A percentile compares a stretch with the other conserved stretches of the same genome.
phyloP scores from a whole-genome alignment of 2,329 filamentous ascomycete species.

The Ascocoryne sarcoides region DNA sequence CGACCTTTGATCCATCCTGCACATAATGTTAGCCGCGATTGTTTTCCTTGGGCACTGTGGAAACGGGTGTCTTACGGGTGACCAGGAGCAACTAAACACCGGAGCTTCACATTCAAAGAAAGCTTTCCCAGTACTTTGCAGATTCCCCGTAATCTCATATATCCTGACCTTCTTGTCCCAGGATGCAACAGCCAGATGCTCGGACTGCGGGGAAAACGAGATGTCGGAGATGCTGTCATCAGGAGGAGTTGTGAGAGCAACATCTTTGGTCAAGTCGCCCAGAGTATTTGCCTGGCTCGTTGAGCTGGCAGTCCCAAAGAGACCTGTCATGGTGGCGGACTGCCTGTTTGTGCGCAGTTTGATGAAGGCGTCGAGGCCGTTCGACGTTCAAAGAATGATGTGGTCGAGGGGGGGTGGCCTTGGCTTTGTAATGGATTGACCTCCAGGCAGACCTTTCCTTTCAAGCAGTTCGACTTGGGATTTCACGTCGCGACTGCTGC shows the following conservation, averaged over 20 bases:
- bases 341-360: neutral
- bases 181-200: constrained; percentile 81
- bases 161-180: constrained; percentile 99
- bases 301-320: constrained; percentile 45
- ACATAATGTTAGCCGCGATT: constrained; percentile 6
- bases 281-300: constrained; percentile 57
- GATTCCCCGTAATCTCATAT: constrained; percentile 76
- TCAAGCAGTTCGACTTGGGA: constrained; percentile 1
- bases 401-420: too few relatives aligned
- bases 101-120: constrained; percentile 79
- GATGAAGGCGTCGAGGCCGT: neutral
- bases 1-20: constrained; percentile 84
- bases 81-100: constrained; percentile 79
- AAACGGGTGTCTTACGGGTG: constrained; percentile 69
- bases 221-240: constrained; percentile 87
- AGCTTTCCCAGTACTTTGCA: constrained; percentile 76
- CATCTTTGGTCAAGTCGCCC: constrained; percentile 85
- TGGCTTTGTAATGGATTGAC: too few relatives aligned
- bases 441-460: neutral
- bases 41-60: too few relatives aligned
- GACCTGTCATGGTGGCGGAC: constrained; percentile 48
- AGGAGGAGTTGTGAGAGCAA: constrained; percentile 68
- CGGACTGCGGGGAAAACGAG: constrained; percentile 65
- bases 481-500: constrained; percentile 4
- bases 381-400: too few relatives aligned